Evolutionary conservation across 441 rosid species (phyloP).

Genomic region (Pelargonium citronellum): DNA sequence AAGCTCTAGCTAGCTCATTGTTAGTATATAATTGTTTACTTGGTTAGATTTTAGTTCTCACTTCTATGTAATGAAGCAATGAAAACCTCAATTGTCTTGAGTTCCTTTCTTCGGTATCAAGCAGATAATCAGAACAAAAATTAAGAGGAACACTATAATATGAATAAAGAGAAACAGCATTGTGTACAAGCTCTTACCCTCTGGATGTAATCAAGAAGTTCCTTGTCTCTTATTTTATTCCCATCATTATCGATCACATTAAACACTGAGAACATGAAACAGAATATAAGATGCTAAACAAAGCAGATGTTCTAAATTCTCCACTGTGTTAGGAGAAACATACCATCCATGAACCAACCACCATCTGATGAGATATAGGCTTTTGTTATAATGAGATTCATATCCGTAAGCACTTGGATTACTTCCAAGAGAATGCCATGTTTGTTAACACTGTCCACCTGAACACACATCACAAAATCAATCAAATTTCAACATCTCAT

Average conservation of each 20-base stretch:
- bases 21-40: too few species aligned
- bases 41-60: too few species aligned
- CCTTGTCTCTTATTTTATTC: constrained; percentile 70
- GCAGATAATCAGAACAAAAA: not conserved
- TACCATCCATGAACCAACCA: constrained; percentile 95
- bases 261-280: constrained; percentile 47
- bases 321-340: constrained; percentile 14
- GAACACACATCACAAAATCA: constrained; percentile 17
- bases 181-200: constrained; percentile 37
- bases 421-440: constrained; percentile 87
- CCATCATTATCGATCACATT: constrained; percentile 68
- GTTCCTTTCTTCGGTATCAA: not conserved
- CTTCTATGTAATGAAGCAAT: too few species aligned
- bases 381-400: constrained; percentile 74
- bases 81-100: too few species aligned
- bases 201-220: constrained; percentile 55
- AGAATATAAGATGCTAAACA: constrained; percentile 10
- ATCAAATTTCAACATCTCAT: not conserved
- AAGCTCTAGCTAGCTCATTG: too few species aligned
- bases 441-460: constrained; percentile 80
- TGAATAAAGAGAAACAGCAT: constrained; percentile 10
- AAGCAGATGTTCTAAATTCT: not conserved
- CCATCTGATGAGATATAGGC: constrained; percentile 89
- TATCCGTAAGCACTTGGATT: constrained; percentile 76
- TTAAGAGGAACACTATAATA: too few species aligned